phyloP scores from a whole-genome alignment of 257 asterid genomes.

The Anisodus tanguticus region DNA sequence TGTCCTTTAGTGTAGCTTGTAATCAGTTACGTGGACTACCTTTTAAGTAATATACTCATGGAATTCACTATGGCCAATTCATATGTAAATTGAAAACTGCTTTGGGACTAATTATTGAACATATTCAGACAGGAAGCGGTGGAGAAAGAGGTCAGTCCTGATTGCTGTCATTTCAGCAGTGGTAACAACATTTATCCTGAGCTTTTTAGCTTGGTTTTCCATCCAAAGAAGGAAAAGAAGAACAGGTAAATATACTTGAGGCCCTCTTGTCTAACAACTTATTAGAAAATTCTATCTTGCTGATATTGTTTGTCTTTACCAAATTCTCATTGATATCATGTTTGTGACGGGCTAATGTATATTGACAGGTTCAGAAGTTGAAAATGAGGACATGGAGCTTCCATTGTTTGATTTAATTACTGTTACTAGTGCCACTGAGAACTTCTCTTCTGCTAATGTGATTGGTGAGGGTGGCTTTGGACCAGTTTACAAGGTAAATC shows the following conservation, averaged over 20 bases:
- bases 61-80: background rate
- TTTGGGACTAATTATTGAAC: background rate
- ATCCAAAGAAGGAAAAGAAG: conserved; percentile 15
- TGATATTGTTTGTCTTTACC: background rate
- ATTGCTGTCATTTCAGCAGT: conserved; percentile 27
- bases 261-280: background rate
- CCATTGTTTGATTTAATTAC: conserved; percentile 30
- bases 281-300: background rate
- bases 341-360: background rate
- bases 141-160: conserved; percentile 14
- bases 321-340: background rate
- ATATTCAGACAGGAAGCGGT: background rate
- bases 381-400: conserved; percentile 29
- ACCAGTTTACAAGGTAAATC: conserved; percentile 36
- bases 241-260: conserved; percentile 17
- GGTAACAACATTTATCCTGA: conserved; percentile 1
- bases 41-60: background rate
- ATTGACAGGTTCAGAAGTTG: conserved; percentile 18
- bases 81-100: background rate
- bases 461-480: conserved; percentile 39
- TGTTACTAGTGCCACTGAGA: background rate
- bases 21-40: background rate
- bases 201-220: conserved; percentile 4
- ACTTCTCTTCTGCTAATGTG: conserved; percentile 32
- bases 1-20: background rate